Conservation (phyloP, 148 eudicot species). For the Fagopyrum tataricum region DNA sequence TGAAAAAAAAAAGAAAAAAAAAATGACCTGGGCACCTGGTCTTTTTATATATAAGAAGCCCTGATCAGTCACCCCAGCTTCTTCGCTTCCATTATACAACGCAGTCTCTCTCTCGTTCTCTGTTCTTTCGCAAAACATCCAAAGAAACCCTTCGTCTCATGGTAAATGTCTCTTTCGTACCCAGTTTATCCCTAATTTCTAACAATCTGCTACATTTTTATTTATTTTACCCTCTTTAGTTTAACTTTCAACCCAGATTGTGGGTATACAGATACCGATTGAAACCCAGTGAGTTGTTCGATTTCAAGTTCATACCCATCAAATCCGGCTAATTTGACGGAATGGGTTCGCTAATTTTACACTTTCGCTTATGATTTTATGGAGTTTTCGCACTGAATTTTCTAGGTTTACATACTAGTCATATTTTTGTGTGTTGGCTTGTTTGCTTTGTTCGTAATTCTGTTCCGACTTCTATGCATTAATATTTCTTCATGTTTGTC, state of each 20-base stretch:
- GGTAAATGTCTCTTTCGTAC: slow-evolving; percentile 10
- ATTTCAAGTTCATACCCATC: neutral
- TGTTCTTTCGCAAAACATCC: slow-evolving; percentile 1
- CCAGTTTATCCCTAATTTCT: neutral
- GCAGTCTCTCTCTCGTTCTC: neutral
- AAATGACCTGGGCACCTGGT: slow-evolving; percentile 2
- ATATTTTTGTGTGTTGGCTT: neutral
- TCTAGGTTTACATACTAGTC: neutral
- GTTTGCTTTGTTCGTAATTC: neutral
- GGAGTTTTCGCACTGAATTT: neutral
- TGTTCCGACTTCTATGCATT: neutral
- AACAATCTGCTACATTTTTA: neutral
- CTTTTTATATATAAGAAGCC: neutral
- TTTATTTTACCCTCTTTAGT: neutral
- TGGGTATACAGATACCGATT: neutral
- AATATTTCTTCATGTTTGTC: neutral
- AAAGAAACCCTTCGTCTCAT: neutral
- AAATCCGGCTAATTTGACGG: neutral
- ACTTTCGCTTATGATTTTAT: slow-evolving; percentile 4
- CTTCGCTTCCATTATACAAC: neutral
- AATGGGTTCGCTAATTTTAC: neutral
- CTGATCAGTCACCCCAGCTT: slow-evolving; percentile 4
- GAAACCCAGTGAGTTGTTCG: slow-evolving; percentile 1
- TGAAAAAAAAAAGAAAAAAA: too few relatives aligned
- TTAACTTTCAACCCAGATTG: neutral